These are phyloP conservation scores for Malbranchea zuffiana DNA, from an alignment of 2,329 filamentous ascomycete genomes.

Conservation along the genomic window DNA sequence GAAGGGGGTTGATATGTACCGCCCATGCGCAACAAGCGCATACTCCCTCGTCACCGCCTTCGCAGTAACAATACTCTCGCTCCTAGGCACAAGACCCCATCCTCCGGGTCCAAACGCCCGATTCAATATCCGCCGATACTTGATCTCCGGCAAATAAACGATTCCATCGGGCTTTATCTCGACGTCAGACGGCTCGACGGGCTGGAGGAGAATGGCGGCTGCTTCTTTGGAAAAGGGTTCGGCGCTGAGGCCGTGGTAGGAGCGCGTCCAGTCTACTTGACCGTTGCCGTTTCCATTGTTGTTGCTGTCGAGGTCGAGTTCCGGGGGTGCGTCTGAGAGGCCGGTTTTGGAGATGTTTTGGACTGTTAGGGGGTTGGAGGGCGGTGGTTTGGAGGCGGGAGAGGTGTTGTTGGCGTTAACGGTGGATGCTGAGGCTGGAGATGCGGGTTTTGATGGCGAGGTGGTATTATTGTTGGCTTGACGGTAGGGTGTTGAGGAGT, in stretches of 20 bases:
- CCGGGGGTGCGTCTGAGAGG: slow-evolving; percentile 26
- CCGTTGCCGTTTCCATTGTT: slow-evolving; percentile 20
- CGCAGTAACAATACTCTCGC: slow-evolving; percentile 73
- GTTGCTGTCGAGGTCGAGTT: slow-evolving; percentile 18
- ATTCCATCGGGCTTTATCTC: slow-evolving; percentile 98
- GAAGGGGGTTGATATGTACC: slow-evolving; percentile 42
- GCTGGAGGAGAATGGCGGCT: slow-evolving; percentile 55
- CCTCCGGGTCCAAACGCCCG: slow-evolving; percentile 85
- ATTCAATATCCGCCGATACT: slow-evolving; percentile 86
- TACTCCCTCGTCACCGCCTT: slow-evolving; percentile 82
- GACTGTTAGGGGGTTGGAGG: slow-evolving; percentile 21
- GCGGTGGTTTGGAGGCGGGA: slow-evolving; percentile 11
- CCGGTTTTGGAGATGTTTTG: slow-evolving; percentile 32
- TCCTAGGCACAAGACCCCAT: slow-evolving; percentile 84
- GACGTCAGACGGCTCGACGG: slow-evolving; percentile 62
- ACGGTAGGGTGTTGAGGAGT: slow-evolving; percentile 13
- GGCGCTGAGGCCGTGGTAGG: slow-evolving; percentile 67
- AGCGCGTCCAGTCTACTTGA: slow-evolving; percentile 69
- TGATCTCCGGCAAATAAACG: slow-evolving; percentile 93
- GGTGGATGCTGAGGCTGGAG: neutral
- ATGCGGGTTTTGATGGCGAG: neutral
- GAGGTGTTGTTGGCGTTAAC: slow-evolving; percentile 1
- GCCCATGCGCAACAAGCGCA: slow-evolving; percentile 74
- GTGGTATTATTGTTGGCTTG: slow-evolving; percentile 6
- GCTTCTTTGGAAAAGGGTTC: slow-evolving; percentile 61